Evolutionary conservation across 306 rosid species (phyloP).

Genomic region (Bauhinia variegata): DNA sequence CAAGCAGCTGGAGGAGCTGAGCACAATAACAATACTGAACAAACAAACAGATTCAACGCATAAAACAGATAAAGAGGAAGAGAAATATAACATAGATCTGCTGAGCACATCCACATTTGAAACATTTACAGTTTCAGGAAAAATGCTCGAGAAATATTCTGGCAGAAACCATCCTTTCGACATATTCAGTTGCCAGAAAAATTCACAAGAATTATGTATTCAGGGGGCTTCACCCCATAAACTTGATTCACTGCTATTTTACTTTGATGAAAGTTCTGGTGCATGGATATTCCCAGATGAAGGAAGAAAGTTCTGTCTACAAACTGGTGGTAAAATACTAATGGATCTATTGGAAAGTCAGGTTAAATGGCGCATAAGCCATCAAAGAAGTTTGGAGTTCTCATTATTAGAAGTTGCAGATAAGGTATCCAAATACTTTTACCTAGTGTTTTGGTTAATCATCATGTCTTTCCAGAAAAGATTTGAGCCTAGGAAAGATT

Average conservation of each 20-base stretch:
- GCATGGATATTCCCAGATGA: conserved; percentile 65
- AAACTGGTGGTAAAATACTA: conserved; percentile 53
- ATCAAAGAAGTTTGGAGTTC: conserved; percentile 40
- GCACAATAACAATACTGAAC: conserved; percentile 23
- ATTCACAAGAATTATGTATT: conserved; percentile 14
- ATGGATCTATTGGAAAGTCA: conserved; percentile 40
- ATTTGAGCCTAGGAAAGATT: neutral
- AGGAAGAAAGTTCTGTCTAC: conserved; percentile 51
- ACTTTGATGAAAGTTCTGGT: conserved; percentile 46
- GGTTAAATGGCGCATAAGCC: conserved; percentile 32
- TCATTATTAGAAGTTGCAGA: conserved; percentile 38
- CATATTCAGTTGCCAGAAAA: conserved; percentile 9
- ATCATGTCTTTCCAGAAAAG: neutral
- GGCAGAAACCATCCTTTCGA: conserved; percentile 28
- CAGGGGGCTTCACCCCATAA: conserved; percentile 41
- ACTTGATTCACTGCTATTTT: conserved; percentile 27
- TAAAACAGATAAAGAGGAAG: conserved; percentile 41
- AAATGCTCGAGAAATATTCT: conserved; percentile 31
- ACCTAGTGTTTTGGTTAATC: conserved; percentile 27
- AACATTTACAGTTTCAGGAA: conserved; percentile 37
- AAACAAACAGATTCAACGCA: conserved; percentile 25
- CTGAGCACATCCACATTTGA: conserved; percentile 31
- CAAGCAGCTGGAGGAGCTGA: conserved; percentile 36
- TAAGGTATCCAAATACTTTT: conserved; percentile 48
- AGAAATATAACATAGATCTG: conserved; percentile 32